phyloP scores from a whole-genome alignment of 2,329 filamentous ascomycete species.

The Karstenula rhodostoma region DNA sequence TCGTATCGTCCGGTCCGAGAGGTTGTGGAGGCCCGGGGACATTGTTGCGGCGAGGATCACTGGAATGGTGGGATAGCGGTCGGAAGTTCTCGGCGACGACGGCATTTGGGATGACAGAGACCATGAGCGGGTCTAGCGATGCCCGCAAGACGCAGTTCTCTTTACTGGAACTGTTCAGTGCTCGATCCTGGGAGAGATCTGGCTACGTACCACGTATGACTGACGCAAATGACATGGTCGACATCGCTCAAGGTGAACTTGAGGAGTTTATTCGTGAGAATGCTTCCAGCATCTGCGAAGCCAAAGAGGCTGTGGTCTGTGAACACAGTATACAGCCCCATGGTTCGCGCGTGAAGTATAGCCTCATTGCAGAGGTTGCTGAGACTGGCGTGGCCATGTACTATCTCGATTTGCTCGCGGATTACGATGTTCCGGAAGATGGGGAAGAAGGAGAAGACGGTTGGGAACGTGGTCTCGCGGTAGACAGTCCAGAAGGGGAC shows the following conservation, averaged over 20 bases:
- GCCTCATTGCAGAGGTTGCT: slow-evolving; percentile 95
- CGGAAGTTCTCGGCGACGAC: slow-evolving; percentile 96
- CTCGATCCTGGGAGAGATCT: too few relatives aligned
- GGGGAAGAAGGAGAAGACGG: slow-evolving; percentile 98
- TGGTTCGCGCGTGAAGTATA: slow-evolving; percentile 91
- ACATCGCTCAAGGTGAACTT: slow-evolving; percentile 97
- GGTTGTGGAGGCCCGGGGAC: slow-evolving; percentile 68
- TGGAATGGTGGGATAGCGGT: slow-evolving; percentile 63
- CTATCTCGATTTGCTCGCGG: slow-evolving; percentile 93
- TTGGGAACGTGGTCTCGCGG: slow-evolving; percentile 90
- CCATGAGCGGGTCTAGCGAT: slow-evolving; percentile 93
- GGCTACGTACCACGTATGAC: slow-evolving; percentile 84
- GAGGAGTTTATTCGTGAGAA: slow-evolving; percentile 94
- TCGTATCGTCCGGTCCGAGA: slow-evolving; percentile 82
- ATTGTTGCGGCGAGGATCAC: slow-evolving; percentile 34
- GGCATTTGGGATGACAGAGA: slow-evolving; percentile 97
- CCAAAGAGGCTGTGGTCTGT: slow-evolving; percentile 98
- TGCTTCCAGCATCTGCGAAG: slow-evolving; percentile 94
- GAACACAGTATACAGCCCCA: slow-evolving; percentile 95
- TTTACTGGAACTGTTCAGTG: slow-evolving; percentile 67
- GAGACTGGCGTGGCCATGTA: slow-evolving; percentile 94
- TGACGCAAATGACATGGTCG: slow-evolving; percentile 97
- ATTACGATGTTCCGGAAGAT: slow-evolving; percentile 97
- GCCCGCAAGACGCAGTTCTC: slow-evolving; percentile 97
- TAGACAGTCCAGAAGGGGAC: slow-evolving; percentile 97